phyloP scores from a whole-genome alignment of 2,329 filamentous ascomycete genomes.

The Pseudocercospora cruenta region DNA sequence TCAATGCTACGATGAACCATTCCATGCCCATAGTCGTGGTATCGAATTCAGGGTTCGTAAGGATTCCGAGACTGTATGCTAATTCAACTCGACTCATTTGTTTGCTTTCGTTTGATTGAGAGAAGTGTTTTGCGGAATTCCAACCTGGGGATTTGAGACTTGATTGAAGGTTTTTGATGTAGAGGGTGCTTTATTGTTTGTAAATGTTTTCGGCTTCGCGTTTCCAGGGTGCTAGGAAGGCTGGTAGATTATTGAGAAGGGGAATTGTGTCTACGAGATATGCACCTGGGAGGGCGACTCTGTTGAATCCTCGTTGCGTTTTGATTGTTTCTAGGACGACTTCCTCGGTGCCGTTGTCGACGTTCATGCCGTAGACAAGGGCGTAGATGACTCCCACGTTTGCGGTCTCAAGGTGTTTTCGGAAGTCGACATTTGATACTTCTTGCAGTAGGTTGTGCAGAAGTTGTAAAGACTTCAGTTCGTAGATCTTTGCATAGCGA shows the following conservation, averaged over 20 bases:
- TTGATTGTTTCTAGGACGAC: not conserved
- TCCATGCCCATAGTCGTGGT: not conserved
- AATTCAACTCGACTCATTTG: not conserved
- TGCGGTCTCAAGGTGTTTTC: not conserved
- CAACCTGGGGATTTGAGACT: not conserved
- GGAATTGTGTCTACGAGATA: not conserved
- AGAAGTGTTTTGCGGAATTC: conserved; percentile 5
- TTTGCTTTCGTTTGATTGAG: not conserved
- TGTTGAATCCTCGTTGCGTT: not conserved
- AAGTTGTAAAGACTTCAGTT: not conserved
- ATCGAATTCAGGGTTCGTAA: not conserved
- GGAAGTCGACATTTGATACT: not conserved
- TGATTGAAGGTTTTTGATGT: not conserved
- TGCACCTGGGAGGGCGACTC: not conserved
- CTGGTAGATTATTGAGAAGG: not conserved
- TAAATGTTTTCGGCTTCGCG: not conserved
- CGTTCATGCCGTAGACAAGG: not conserved
- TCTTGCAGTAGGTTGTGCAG: not conserved
- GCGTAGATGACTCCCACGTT: not conserved
- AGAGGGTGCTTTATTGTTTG: not conserved
- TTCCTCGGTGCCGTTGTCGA: not conserved
- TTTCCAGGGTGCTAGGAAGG: not conserved
- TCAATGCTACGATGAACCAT: conserved; percentile 5
- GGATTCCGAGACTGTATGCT: not conserved
- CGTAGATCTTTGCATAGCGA: not conserved